phyloP scores from a whole-genome alignment of 108 stramenopile species.

The Cafeteria roenbergensis region DNA sequence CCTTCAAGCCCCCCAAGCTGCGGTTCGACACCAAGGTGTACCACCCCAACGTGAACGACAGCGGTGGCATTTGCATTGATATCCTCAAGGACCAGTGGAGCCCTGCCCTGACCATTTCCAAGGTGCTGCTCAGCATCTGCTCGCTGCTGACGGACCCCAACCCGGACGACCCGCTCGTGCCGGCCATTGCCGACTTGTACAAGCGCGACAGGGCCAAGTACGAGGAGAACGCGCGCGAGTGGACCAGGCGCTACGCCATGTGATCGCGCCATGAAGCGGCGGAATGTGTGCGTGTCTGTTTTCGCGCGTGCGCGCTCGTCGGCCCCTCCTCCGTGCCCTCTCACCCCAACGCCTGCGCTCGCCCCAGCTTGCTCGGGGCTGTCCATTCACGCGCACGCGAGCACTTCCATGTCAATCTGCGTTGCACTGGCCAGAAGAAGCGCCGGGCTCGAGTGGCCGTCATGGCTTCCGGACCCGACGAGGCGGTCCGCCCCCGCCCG shows the following conservation, averaged over 20 bases:
- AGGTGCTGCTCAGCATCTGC: constrained; percentile 95
- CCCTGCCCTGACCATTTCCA: constrained; percentile 92
- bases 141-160: constrained; percentile 92
- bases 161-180: constrained; percentile 74
- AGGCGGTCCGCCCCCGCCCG: no score
- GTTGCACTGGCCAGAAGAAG: no score
- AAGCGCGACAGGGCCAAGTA: constrained; percentile 35
- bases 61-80: constrained; percentile 62
- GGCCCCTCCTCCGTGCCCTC: no score
- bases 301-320: no score
- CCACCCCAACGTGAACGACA: constrained; percentile 59
- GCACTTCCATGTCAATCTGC: no score
- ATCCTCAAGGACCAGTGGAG: constrained; percentile 99
- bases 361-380: no score
- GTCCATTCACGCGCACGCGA: no score
- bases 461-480: no score
- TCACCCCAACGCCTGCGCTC: no score
- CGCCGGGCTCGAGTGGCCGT: no score
- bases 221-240: constrained; percentile 44
- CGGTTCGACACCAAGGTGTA: constrained; percentile 63
- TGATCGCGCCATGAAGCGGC: no score
- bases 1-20: constrained; percentile 70
- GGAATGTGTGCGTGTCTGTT: no score
- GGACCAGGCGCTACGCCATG: constrained; percentile 28
- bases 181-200: constrained; percentile 46